phyloP scores from a whole-genome alignment of 768 basidiomycete species.

The Rhodotorula kratochvilovae region DNA sequence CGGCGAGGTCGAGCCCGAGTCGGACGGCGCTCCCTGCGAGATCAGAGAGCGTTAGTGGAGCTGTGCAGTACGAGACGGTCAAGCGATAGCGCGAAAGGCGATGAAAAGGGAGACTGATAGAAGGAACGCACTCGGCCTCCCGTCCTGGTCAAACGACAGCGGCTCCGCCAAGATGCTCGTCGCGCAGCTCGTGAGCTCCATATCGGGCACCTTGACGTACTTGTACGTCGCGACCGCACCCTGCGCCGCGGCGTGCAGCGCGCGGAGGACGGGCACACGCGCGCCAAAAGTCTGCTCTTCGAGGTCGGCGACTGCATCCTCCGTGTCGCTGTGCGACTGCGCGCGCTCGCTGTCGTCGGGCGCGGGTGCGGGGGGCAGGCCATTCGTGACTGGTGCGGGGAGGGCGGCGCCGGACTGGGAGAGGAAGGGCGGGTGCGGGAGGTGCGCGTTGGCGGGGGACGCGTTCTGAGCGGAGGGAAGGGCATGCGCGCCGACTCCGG shows the following conservation, averaged over 20 bases:
- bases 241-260: constrained; percentile 20
- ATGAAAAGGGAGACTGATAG: not conserved
- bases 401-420: too few relatives aligned
- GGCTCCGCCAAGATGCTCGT: constrained; percentile 37
- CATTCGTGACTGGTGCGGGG: not conserved
- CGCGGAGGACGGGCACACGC: constrained; percentile 27
- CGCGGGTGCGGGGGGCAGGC: not conserved
- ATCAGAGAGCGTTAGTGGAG: not conserved
- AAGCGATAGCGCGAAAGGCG: too few relatives aligned
- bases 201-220: constrained; percentile 9
- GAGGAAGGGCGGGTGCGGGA: not conserved
- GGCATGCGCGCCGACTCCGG: not conserved
- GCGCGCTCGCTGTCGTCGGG: not conserved
- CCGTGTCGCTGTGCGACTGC: constrained; percentile 24
- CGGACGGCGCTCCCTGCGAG: constrained; percentile 15
- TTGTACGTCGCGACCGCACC: not conserved
- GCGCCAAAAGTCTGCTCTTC: constrained; percentile 37
- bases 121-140: constrained; percentile 9
- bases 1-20: constrained; percentile 37
- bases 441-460: not conserved
- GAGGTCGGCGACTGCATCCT: constrained; percentile 30
- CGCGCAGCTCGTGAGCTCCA: constrained; percentile 26
- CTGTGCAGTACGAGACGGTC: too few relatives aligned
- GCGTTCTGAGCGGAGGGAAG: not conserved
- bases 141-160: constrained; percentile 38